Evolutionary conservation across 2,329 filamentous ascomycete species (phyloP).

Genomic region (Paecilomyces niveus): DNA sequence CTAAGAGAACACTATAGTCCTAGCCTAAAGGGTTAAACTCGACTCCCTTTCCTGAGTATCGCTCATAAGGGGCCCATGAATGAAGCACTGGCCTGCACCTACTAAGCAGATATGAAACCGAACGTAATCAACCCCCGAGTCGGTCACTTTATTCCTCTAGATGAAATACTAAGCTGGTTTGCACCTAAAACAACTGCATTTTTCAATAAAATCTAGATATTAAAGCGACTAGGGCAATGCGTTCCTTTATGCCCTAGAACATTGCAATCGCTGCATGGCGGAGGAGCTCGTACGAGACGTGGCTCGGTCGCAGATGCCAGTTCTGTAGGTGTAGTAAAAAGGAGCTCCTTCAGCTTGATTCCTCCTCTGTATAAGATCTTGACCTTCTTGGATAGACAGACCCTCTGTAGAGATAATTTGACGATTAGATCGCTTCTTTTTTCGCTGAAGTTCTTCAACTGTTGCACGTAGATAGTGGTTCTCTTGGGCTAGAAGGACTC

Average conservation of each 20-base stretch:
- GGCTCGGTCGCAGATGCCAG: neutral
- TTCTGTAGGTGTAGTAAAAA: neutral
- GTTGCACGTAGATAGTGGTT: conserved; percentile 2
- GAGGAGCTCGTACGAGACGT: neutral
- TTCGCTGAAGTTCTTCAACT: neutral
- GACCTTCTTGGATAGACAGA: conserved; percentile 1
- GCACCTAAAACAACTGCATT: too few species aligned
- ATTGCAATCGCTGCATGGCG: neutral
- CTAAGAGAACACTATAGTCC: too few species aligned
- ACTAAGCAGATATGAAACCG: too few species aligned
- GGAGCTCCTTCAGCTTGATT: neutral
- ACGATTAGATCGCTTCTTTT: neutral
- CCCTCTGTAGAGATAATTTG: conserved; percentile 1
- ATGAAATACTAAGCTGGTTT: too few species aligned
- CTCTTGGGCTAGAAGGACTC: conserved; percentile 7
- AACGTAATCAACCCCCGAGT: too few species aligned
- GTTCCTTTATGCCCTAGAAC: neutral
- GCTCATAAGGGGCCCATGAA: too few species aligned
- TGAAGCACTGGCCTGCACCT: too few species aligned
- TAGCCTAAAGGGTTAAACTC: too few species aligned
- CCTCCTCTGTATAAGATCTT: neutral
- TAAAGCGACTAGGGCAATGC: neutral
- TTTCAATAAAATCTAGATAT: too few species aligned
- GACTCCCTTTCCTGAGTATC: too few species aligned
- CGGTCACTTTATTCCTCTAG: too few species aligned